Evolutionary conservation across 768 basidiomycete species (phyloP), one percentile per base, ranked within the genome.

Genomic region (Termitomyces sp.): DNA sequence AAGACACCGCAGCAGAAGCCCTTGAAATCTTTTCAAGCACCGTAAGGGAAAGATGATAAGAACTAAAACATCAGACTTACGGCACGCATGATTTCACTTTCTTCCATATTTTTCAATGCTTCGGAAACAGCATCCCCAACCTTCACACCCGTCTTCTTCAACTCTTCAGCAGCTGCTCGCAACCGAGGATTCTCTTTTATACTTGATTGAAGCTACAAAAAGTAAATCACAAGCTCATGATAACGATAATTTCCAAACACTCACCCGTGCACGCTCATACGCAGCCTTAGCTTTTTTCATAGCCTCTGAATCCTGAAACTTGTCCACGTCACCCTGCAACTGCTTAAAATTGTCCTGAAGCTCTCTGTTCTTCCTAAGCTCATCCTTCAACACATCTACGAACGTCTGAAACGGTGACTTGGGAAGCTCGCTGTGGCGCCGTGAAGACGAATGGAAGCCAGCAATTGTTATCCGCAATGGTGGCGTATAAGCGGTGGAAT

Each of bases 351-450:
- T 96, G 35, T 98, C 95, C 74, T 96, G 93, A 50, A 97, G 78
- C 69, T 96, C 95, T 61, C 94, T 76, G 68, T 92, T 96, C 79
- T 98, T 98, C 68, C 84, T 79, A 45, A 99, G 73, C 73, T 99
- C 97, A 53, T 97, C 94, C 63, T 82, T 85, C 45, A 99, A 76
- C 19, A 95, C 94, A 35, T 98, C 91, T 8, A 98, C 94, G 62
- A 99, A 99, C 2, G 94, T 94, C 70, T 91, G 88, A 67, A 97
- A 98, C 0, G 97, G 97, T 4, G 94, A 97, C 68, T 91, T 92
- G 4, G 90, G 89, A 4, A 81, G 69, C 63, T 92, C 89, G 61
- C 85, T 74, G 42, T 70, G 76, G 31, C 78, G 76, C 44, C 78
- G 75, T 40, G 86, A 74, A 30, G 89, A 87, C 30, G 88, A 79